phyloP scores from a whole-genome alignment of 2,329 filamentous ascomycete genomes.

The Monosporascus sp. region DNA sequence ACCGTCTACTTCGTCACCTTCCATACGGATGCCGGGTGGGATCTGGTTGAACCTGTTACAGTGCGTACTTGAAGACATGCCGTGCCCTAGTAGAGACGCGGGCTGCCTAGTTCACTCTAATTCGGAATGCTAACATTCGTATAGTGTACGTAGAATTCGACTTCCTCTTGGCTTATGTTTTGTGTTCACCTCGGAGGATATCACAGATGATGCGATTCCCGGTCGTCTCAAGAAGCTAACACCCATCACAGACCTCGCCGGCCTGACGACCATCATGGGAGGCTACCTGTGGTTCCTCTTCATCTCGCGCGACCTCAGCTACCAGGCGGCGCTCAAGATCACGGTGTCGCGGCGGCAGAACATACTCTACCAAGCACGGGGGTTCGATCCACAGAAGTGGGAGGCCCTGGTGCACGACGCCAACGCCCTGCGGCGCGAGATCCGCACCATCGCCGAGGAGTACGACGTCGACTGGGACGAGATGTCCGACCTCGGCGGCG shows the following conservation, averaged over 20 bases:
- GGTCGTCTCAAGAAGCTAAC: too few relatives aligned
- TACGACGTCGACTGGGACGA: slow-evolving; percentile 92
- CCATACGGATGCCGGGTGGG: slow-evolving; percentile 77
- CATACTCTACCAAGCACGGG: slow-evolving; percentile 67
- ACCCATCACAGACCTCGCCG: slow-evolving; percentile 59
- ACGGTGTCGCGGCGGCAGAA: slow-evolving; percentile 76
- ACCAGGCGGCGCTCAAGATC: slow-evolving; percentile 79
- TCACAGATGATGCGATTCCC: too few relatives aligned
- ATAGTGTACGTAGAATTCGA: neutral
- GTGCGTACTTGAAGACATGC: neutral
- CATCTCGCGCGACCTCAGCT: slow-evolving; percentile 83
- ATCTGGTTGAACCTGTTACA: slow-evolving; percentile 84
- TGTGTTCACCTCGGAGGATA: too few relatives aligned
- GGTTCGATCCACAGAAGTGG: slow-evolving; percentile 74
- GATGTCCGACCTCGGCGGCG: slow-evolving; percentile 63
- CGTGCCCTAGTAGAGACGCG: neutral
- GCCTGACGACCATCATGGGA: slow-evolving; percentile 78
- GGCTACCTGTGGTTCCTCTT: slow-evolving; percentile 94
- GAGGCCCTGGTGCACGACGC: slow-evolving; percentile 73
- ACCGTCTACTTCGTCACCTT: slow-evolving; percentile 69
- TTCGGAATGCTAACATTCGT: neutral
- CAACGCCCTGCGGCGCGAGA: slow-evolving; percentile 70
- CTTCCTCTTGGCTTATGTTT: too few relatives aligned
- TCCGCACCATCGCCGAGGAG: slow-evolving; percentile 74
- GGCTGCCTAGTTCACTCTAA: too few relatives aligned